Evolutionary conservation across 2,329 filamentous ascomycete genomes (phyloP).

Genomic region (Atkinsonella hypoxylon): DNA sequence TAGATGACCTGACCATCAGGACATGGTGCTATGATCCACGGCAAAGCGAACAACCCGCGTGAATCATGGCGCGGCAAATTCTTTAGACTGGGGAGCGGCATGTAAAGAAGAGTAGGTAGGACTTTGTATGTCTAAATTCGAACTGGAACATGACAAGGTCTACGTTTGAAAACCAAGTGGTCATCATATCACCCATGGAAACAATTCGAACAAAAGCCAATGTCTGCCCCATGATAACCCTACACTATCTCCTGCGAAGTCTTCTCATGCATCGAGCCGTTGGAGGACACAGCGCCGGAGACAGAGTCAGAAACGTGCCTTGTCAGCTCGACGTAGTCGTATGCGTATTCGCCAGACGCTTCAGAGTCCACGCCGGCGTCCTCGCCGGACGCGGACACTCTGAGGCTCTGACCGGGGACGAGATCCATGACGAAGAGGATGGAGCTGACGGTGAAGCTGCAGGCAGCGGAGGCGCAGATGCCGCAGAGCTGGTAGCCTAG

Average conservation of each 20-base stretch:
- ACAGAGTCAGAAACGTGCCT: constrained; percentile 44
- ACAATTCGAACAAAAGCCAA: no score
- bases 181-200: no score
- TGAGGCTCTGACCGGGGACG: constrained; percentile 57
- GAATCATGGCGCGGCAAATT: no score
- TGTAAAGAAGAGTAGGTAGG: no score
- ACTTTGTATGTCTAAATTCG: no score
- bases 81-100: no score
- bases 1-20: no score
- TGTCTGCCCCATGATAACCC: no score
- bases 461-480: constrained; percentile 50
- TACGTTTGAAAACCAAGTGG: no score
- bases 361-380: constrained; percentile 60
- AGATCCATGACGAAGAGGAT: constrained; percentile 60
- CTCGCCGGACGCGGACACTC: constrained; percentile 55
- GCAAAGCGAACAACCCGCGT: no score
- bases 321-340: constrained; percentile 66
- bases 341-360: constrained; percentile 72
- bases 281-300: constrained; percentile 11
- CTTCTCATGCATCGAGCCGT: constrained; percentile 21
- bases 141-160: no score
- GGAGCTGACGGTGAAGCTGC: constrained; percentile 56
- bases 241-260: neutral
- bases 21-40: no score
- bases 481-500: constrained; percentile 61